A percentile compares a stretch with the other conserved stretches of the same genome.
These are phyloP conservation scores for Yarrowia hollandica DNA, from an alignment of 805 yeast genomes.

Conservation along the genomic window DNA sequence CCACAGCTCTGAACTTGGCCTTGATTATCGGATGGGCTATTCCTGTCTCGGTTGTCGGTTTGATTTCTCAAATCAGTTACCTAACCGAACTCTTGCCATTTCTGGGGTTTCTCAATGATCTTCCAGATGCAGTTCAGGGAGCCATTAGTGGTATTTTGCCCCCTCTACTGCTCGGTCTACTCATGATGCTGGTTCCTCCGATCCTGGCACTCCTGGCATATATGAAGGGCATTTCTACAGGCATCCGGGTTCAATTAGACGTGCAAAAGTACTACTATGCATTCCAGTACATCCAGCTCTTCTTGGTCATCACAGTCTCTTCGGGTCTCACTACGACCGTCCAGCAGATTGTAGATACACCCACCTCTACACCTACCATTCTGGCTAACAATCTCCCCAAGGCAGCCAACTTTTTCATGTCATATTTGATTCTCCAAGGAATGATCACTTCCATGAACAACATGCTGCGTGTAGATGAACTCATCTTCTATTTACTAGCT, in stretches of 20 bases:
- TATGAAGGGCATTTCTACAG: slow-evolving; percentile 60
- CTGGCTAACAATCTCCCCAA: slow-evolving; percentile 80
- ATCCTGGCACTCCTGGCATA: slow-evolving; percentile 56
- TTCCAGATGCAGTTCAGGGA: slow-evolving; percentile 56
- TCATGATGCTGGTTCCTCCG: slow-evolving; percentile 63
- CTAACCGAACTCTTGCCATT: slow-evolving; percentile 62
- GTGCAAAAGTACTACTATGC: slow-evolving; percentile 76
- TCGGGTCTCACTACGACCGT: slow-evolving; percentile 69
- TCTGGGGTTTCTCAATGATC: slow-evolving; percentile 52
- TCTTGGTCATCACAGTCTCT: slow-evolving; percentile 80
- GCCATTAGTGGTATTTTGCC: slow-evolving; percentile 66
- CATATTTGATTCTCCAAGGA: slow-evolving; percentile 73
- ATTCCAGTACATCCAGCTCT: slow-evolving; percentile 78
- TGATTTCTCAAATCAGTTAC: slow-evolving; percentile 71
- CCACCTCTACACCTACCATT: slow-evolving; percentile 68
- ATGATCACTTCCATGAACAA: slow-evolving; percentile 73
- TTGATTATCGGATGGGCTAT: slow-evolving; percentile 71
- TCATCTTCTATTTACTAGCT: slow-evolving; percentile 44
- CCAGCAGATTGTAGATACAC: slow-evolving; percentile 63
- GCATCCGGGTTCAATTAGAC: slow-evolving; percentile 64
- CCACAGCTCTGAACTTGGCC: slow-evolving; percentile 49
- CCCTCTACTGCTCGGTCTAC: slow-evolving; percentile 59
- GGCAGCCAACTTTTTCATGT: slow-evolving; percentile 82
- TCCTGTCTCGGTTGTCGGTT: slow-evolving; percentile 79
- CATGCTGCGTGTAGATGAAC: slow-evolving; percentile 58